These are phyloP conservation scores for Termitomyces sp. DNA, from an alignment of 1,284 basidiomycete species.

Conservation along the genomic window DNA sequence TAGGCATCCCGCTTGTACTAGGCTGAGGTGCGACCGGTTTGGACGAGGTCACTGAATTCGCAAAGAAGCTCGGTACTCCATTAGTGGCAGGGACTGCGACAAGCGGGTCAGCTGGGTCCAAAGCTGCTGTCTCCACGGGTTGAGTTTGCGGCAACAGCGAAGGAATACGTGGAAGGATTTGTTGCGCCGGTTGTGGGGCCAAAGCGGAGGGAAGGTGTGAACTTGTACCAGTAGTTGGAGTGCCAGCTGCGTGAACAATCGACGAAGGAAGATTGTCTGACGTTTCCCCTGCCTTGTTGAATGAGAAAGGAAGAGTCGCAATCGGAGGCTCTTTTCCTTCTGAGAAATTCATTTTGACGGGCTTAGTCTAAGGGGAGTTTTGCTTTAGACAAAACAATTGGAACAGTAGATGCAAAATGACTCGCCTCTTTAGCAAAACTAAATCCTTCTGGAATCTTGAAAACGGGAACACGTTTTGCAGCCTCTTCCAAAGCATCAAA, in stretches of 20 bases:
- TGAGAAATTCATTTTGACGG: constrained; percentile 30
- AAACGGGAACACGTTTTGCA: constrained; percentile 47
- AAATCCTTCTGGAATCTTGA: constrained; percentile 59
- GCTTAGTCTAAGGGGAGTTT: constrained; percentile 22
- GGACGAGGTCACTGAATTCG: constrained; percentile 4
- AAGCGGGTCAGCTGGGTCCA: constrained; percentile 6
- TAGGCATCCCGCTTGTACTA: constrained; percentile 9
- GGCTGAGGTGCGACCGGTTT: neutral
- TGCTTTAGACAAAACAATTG: constrained; percentile 8
- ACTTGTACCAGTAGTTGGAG: neutral
- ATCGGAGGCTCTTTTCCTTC: constrained; percentile 65
- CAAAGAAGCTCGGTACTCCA: constrained; percentile 7
- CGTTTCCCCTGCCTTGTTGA: constrained; percentile 32
- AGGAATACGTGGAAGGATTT: neutral
- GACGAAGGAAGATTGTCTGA: constrained; percentile 10
- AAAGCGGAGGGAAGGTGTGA: constrained; percentile 4
- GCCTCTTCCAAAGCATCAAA: constrained; percentile 44
- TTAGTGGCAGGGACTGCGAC: neutral
- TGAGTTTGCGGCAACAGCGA: constrained; percentile 1
- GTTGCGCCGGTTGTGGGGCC: neutral
- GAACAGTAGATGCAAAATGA: constrained; percentile 13
- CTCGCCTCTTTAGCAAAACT: constrained; percentile 62
- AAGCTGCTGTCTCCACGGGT: neutral
- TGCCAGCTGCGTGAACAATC: constrained; percentile 2
- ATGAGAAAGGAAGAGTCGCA: constrained; percentile 58